Conservation (phyloP, 108 stramenopile species). For the Bacterosira constricta region DNA sequence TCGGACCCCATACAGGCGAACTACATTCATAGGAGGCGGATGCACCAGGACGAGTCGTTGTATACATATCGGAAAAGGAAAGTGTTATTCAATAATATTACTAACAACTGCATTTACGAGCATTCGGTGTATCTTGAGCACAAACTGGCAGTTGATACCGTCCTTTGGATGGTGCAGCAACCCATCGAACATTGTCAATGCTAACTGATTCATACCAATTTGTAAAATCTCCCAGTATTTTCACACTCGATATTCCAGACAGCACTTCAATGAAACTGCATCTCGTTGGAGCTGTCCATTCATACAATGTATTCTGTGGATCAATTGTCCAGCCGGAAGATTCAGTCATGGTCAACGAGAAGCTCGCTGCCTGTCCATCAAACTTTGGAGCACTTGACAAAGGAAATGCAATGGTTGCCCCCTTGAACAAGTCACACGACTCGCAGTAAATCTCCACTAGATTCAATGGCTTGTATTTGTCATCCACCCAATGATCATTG, state of each 20-base stretch:
- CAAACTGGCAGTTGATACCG: slow-evolving; percentile 40
- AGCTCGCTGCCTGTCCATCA: slow-evolving; percentile 39
- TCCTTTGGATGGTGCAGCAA: slow-evolving; percentile 11
- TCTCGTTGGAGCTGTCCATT: slow-evolving; percentile 42
- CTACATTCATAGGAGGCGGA: no score
- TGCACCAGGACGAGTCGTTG: no score
- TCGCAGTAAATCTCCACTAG: slow-evolving; percentile 61
- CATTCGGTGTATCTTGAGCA: slow-evolving; percentile 35
- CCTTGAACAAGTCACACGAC: slow-evolving; percentile 46
- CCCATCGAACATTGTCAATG: slow-evolving; percentile 51
- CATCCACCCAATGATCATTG: slow-evolving; percentile 25
- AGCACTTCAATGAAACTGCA: slow-evolving; percentile 63
- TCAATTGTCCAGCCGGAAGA: slow-evolving; percentile 60
- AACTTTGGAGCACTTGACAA: slow-evolving; percentile 37
- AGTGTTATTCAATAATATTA: no score
- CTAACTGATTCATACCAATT: slow-evolving; percentile 62
- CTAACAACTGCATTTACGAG: slow-evolving; percentile 20
- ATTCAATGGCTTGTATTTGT: slow-evolving; percentile 21
- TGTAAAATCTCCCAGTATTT: slow-evolving; percentile 61
- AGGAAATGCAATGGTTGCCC: slow-evolving; percentile 56
- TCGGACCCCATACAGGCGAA: no score
- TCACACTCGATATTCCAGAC: slow-evolving; percentile 36
- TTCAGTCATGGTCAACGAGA: slow-evolving; percentile 47
- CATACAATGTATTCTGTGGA: slow-evolving; percentile 45
- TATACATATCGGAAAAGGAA: no score